Conservation (phyloP, 2,329 filamentous ascomycete species). For the Trichoderma aggressivum region DNA sequence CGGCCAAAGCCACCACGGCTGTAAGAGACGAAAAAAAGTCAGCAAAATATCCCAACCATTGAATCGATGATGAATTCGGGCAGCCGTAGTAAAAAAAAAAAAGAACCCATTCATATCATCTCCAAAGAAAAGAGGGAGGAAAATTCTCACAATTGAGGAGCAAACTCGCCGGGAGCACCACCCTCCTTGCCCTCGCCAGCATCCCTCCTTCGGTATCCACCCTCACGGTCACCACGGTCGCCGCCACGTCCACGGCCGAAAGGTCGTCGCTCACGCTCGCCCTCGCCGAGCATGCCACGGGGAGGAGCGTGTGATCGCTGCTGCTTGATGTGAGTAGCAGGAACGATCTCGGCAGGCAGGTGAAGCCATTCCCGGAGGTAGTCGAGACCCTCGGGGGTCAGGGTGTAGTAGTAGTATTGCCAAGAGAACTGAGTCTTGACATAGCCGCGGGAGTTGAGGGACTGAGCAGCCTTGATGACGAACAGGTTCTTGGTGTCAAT, state of each 20-base stretch:
- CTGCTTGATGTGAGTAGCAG: constrained; percentile 99
- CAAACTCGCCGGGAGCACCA: constrained; percentile 86
- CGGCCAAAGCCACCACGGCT: constrained; percentile 86
- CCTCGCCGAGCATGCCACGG: constrained; percentile 95
- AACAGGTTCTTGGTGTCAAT: constrained; percentile 99
- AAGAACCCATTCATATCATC: not conserved
- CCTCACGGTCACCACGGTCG: constrained; percentile 77
- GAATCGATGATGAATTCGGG: not conserved
- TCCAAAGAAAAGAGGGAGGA: not conserved
- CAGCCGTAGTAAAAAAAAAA: not conserved
- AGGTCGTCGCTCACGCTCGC: constrained; percentile 75
- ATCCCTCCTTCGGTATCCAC: constrained; percentile 89
- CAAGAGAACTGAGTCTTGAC: constrained; percentile 99
- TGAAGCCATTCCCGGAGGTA: constrained; percentile 99
- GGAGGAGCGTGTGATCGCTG: constrained; percentile 97
- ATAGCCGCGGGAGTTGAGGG: constrained; percentile 94
- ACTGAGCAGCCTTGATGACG: constrained; percentile 99
- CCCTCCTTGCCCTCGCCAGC: constrained; percentile 86
- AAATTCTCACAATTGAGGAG: constrained; percentile 75
- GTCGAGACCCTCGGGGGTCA: constrained; percentile 98
- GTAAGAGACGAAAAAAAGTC: constrained; percentile 30
- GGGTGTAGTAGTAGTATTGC: constrained; percentile 99
- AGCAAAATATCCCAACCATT: not conserved
- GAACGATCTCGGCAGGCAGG: constrained; percentile 98
- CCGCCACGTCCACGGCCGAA: constrained; percentile 76